Base-by-base conservation (phyloP, 257 asterid species). In the Solanum medicagineum region DNA sequence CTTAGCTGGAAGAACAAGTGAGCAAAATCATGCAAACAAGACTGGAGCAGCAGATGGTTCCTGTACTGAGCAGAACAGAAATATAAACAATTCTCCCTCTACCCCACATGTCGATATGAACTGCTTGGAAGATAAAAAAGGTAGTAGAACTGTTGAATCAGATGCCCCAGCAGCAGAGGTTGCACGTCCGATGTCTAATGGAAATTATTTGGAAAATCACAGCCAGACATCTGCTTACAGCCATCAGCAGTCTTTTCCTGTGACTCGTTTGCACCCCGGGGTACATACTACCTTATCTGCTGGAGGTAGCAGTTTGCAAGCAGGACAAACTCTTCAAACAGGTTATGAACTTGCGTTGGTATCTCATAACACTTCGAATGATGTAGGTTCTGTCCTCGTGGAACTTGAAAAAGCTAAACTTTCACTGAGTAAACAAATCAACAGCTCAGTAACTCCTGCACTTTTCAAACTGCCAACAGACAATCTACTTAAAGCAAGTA, bases 391-490 rank as follows among this genome's bases (percentile, higher is more conserved):
- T 75, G 97, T 93, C 83, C 91, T 96, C 15, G 91, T 88, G 84
- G 95, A 93, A 36, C 97, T 96, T 74, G 92, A 92, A 62, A 90
- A 2, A 62, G 98, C 98, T 84, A 94, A 87, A 86, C 56, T 86
- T 19, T 96, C 98, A 12, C 89, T 96, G 81, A 89, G 86, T 69
- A 89, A 91, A 87, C 91, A 92, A 85, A 88, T 92, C 80, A 56
- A 84, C 79, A 66, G 44, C 85, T 69, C 20, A 9, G 83, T 90
- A 16, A 86, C n/a, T 20, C n/a, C n/a, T 55, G n/a, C 60, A 55
- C 90, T 93, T 69, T 93, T 92, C 85, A 88, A 97, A 87, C 83
- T 93, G 89, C 98, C 99, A 14, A 92, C 89, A 19, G 93, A 92
- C 80, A 69, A 87, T 85, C 93, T 86, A 15, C 81, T 51, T 73